Percentiles rank a stretch among this genome's conserved stretches.
Evolutionary conservation across 768 basidiomycete species (phyloP).

Genomic region (Galerina sulciceps): DNA sequence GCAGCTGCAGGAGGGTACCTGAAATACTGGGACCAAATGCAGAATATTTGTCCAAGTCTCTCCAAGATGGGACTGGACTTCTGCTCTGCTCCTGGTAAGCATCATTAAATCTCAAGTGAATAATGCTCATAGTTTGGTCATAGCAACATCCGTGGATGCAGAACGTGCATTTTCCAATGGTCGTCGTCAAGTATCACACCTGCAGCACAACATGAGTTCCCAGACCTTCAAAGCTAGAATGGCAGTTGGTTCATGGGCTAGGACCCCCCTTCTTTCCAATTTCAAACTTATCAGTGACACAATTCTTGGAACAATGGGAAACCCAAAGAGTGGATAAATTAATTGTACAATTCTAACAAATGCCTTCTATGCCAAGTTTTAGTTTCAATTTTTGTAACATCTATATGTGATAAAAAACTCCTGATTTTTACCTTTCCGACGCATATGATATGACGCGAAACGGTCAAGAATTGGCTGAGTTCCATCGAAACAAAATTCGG

Average conservation of each 20-base stretch:
- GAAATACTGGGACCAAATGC: slow-evolving; percentile 18
- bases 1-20: slow-evolving; percentile 23
- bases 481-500: too few species aligned
- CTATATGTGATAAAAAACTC: not conserved
- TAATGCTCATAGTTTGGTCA: not conserved
- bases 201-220: slow-evolving; percentile 36
- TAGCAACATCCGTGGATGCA: slow-evolving; percentile 38
- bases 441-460: not conserved
- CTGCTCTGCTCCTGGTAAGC: slow-evolving; percentile 29
- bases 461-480: not conserved
- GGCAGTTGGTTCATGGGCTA: slow-evolving; percentile 33
- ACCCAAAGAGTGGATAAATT: not conserved
- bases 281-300: not conserved
- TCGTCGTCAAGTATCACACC: slow-evolving; percentile 30
- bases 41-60: slow-evolving; percentile 9
- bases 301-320: not conserved
- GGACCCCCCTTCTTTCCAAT: slow-evolving; percentile 26
- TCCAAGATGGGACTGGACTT: slow-evolving; percentile 29
- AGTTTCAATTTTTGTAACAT: not conserved
- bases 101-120: not conserved
- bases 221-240: slow-evolving; percentile 38
- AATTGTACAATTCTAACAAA: not conserved
- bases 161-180: slow-evolving; percentile 39
- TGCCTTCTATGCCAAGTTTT: not conserved
- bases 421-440: not conserved